Evolutionary conservation across 495 filamentous ascomycete genomes (phyloP), one percentile per base, ranked within the genome.

Genomic region (Aspergillus nanangensis): DNA sequence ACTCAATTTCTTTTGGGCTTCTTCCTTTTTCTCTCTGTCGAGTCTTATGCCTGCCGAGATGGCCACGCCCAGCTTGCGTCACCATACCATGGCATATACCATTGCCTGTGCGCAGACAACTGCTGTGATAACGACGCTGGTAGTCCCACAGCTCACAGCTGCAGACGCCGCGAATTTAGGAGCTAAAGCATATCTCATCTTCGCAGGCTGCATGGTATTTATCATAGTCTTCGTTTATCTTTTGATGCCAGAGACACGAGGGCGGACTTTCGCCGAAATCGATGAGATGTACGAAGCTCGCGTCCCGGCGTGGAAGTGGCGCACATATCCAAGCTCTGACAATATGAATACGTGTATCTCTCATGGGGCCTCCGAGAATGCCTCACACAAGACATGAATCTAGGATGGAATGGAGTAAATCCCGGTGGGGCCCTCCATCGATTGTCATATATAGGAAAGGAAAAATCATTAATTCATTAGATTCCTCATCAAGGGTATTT

Each of bases 201-300:
- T 68, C 41, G 64, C 62, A 0, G 66, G 64, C 2, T 68, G 62
- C 22, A 68, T 68, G 66, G 57, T 50, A 19, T 55, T 35, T 10
- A 67, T 76, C 36, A 60, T 74, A 20, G 50, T 75, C 1, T 80
- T 72, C 57, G 67, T 71, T 4, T 79, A 66, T 43, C 60, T 80
- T 22, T 72, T 60, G 24, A 57, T 80, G 44, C 75, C 76, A 0
- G 77, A 80, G 55, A 80, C 77, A 0, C 57, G 63, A 5, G 70
- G 74, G 41, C 60, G 77, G 25, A 77, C 73, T 1, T 64, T 77
- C 24, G 73, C 70, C 9, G 74, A 79, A 51, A 71, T 79, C 4
- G 65, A 77, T 52, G 74, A 77, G 62, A 77, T 77, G 65, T 79
- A 77, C 43, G 71, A 70, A 52, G 67, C 67, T 4, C 65, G 61